Evolutionary conservation across 1,284 basidiomycete genomes (phyloP), one percentile per base, ranked within the genome.

Genomic region (Boletus holoroseus): DNA sequence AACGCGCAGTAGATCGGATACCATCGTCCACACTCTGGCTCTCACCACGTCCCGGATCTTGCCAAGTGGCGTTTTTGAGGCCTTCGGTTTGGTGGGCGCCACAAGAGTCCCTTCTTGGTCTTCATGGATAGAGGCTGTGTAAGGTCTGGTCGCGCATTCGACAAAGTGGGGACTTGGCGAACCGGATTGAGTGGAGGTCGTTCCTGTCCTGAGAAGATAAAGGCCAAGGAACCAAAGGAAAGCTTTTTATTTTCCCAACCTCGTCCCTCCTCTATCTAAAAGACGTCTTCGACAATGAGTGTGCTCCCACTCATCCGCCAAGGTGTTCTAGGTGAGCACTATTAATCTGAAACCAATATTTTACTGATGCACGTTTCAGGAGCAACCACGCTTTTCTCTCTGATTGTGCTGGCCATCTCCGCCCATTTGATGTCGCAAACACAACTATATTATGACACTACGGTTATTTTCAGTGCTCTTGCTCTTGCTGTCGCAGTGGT

Each of bases 401-500:
- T 71, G 31, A 63, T 77, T 50, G 71, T 65, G 15, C 45, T 76
- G n/a, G 72, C 64, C 12, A 18, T 76, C 13, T 50, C 59, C 24
- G 73, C 68, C 15, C 55, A 63, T 46, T 30, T 73, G 16, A 61
- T 68, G 36, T 58, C 62, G 24, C 50, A 64, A 32, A 62, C 64
- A 6, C 52, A 56, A 13, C 42, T 57, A 7, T 54, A 50, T 39
- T 51, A 55, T 7, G 18, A 6, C 1, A 11, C 8, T 2, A 68
- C 67, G 20, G 58, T 51, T 22, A 51, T 27, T 18, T 76, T 69
- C 35, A 61, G 68, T n/a, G 72, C 70, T 3, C 59, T 83, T 35
- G 71, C 62, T n/a, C 58, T 82, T 38, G 76, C 78, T 5, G 70
- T 68, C 3, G 64, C 69, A 9, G 49, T 62, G 27, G 58, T 82